Evolutionary conservation across 768 basidiomycete genomes (phyloP), one percentile per base, ranked within the genome.

Genomic region (Chalciporus pseudorubinellus): DNA sequence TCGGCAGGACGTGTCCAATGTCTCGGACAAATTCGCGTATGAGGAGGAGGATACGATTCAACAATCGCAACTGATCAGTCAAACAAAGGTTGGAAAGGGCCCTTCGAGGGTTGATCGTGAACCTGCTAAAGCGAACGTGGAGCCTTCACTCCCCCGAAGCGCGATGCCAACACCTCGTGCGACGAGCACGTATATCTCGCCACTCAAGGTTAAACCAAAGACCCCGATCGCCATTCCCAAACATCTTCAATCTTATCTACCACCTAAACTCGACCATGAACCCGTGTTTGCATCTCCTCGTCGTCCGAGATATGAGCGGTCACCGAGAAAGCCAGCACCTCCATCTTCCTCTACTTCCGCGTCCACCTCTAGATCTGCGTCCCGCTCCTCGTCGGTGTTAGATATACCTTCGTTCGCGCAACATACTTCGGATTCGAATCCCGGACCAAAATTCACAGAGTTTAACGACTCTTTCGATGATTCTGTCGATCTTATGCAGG

Each of bases 261-360:
- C 84, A 0, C 64, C 75, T 4, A 84, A 91, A 29, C 81, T 95
- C 67, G 77, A 91, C 3, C 75, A 77, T 16, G 81, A 81, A 52
- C 77, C 83, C 6, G 73, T 75, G 24, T 69, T 79, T 16, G 16
- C 79, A 79, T 18, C 71, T 65, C 48, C 76, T 28, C 48, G 65
- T 72, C 55, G 60, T n/a, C 65, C 60, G 21, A 57, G 66, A 47
- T 62, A 52, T 39, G 53, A 65, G 29, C 59, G 69, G 26, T 64
- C 67, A n/a, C 67, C 63, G 2, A 62, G 52, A 51, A 68, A 65
- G 56, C 64, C 61, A 24, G 20, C 50, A 14, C 29, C 33, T 9
- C 3, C 33, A 20, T 40, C 49, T 38, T 46, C 56, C 6, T 52
- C 57, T 16, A 24, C 33, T 14, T 44, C 56, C 10, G 19, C 44